Evolutionary conservation across 2,329 filamentous ascomycete genomes (phyloP).

Genomic region (Penicillium sp.): DNA sequence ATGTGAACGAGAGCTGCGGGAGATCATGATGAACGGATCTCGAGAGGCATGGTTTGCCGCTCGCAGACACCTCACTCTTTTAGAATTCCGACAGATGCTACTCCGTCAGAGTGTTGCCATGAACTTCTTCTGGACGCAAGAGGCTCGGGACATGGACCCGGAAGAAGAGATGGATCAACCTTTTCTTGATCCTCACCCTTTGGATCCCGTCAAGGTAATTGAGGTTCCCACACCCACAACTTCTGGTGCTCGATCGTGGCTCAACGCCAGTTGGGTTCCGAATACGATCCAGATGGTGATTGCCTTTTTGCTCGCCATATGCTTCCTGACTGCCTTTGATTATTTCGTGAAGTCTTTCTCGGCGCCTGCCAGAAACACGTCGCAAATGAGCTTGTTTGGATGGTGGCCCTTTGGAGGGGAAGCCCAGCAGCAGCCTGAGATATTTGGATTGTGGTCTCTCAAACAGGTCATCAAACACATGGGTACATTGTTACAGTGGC

Average conservation of each 20-base stretch:
- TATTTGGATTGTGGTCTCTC: not conserved
- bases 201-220: not conserved
- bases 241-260: no score
- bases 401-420: not conserved
- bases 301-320: not conserved
- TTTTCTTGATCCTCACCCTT: not conserved
- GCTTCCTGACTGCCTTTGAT: not conserved
- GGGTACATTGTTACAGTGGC: not conserved
- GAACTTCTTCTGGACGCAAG: slow-evolving; percentile 2
- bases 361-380: not conserved
- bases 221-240: not conserved
- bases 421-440: not conserved
- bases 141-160: not conserved
- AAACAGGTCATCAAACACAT: not conserved
- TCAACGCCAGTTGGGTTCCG: no score
- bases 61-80: not conserved
- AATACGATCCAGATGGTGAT: not conserved
- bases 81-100: slow-evolving; percentile 10
- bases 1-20: slow-evolving; percentile 27
- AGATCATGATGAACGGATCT: slow-evolving; percentile 29
- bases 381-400: not conserved
- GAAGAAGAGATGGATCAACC: not conserved
- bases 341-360: not conserved
- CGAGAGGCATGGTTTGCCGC: slow-evolving; percentile 31
- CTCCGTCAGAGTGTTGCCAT: slow-evolving; percentile 1